Evolutionary conservation across 345 rosid species (phyloP).

Genomic region (Dipteronia dyeriana): DNA sequence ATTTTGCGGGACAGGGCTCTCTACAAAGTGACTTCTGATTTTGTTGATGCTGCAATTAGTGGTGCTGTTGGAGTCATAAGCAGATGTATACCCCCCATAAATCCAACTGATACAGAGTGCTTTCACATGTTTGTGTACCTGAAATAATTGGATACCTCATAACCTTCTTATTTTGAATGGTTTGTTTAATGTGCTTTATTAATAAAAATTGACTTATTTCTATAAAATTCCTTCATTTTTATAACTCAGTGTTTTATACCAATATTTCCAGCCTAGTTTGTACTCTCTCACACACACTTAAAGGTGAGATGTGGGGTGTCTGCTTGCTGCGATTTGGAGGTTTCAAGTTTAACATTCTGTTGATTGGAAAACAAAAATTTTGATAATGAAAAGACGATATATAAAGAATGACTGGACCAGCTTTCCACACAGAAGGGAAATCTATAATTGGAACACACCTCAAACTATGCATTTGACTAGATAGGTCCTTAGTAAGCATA

Average conservation of each 20-base stretch:
- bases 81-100: slow-evolving; percentile 98
- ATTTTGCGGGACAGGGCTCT: slow-evolving; percentile 95
- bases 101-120: slow-evolving; percentile 99
- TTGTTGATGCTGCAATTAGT: slow-evolving; percentile 92
- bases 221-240: not conserved
- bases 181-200: not conserved
- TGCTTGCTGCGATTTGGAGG: not conserved
- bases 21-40: slow-evolving; percentile 98
- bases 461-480: not conserved
- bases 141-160: slow-evolving; percentile 10
- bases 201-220: not conserved
- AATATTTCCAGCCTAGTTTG: not conserved
- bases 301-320: not conserved
- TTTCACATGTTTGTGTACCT: slow-evolving; percentile 88
- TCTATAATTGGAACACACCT: not conserved
- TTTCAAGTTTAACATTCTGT: not conserved
- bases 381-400: not conserved
- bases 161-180: not conserved
- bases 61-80: slow-evolving; percentile 97
- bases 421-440: not conserved
- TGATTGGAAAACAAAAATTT: not conserved
- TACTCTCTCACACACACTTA: no score
- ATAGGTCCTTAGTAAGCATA: not conserved
- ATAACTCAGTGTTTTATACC: not conserved
- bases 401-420: not conserved